Base-by-base conservation (phyloP, 495 filamentous ascomycete genomes). In the Talaromyces stipitatus region DNA sequence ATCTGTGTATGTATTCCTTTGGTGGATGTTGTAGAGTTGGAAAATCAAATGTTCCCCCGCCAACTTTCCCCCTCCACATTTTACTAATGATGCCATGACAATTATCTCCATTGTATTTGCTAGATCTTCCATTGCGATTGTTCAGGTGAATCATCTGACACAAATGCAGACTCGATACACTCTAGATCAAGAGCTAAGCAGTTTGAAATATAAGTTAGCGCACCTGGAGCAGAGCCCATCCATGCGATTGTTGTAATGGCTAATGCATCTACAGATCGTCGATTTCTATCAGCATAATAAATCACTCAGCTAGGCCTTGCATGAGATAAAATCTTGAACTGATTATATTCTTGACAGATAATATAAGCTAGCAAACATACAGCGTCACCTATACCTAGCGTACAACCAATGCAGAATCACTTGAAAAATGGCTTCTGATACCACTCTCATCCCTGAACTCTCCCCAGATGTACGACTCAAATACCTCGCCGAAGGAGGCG, bases 401-500 rank as follows among this genome's bases (percentile, higher is more conserved):
- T 41, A 20, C 8, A 41, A 41, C 4, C 20, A 1, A 26, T 9
- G 22, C 2, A 27, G 10, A 2, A n/a, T 24, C n/a, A 30, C 23
- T 14, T 29, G 26, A 24, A 52, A 8, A 2, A 54, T 54, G 52
- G 23, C 47, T 27, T 50, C 22, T 7, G 47, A 26, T 27, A 14
- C 20, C 20, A 12, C 22, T 30, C 67, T 51, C 61, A 50, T 65
- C 10, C 61, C 72, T 2, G 73, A 78, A 61, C 72, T 78, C 63
- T 73, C 73, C 7, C 33, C 33, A 56, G 72, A 70, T 58, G 65
- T 70, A 64, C 69, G 70, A 50, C 71, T 83, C 24, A 56, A 72
- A 18, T 85, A 82, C 58, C 72, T 83, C 8, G 79, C 80, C 9
- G 87, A 91, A 66, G 87, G 87, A 12, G 85, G 85, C 43, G 85